Conservation (phyloP, 345 rosid genomes). For the Hypericum androsaemum region DNA sequence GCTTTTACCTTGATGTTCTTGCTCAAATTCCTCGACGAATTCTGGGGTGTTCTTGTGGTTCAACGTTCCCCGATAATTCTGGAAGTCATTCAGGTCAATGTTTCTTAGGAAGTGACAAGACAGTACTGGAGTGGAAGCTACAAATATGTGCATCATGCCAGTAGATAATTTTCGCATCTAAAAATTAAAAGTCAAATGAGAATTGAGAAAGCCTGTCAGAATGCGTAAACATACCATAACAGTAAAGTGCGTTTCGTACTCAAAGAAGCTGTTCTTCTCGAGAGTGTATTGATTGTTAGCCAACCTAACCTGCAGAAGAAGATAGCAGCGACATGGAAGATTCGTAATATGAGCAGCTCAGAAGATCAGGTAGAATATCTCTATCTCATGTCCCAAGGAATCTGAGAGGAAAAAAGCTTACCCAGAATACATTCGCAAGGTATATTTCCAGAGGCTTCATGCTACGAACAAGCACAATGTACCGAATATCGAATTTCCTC, state of each 20-base stretch:
- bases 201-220: too few species aligned
- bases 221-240: slow-evolving; percentile 60
- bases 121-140: neutral
- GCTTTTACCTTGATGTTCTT: slow-evolving; percentile 64
- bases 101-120: neutral
- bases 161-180: too few species aligned
- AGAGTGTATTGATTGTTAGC: slow-evolving; percentile 79
- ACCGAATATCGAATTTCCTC: slow-evolving; percentile 83
- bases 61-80: slow-evolving; percentile 79
- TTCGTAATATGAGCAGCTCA: neutral
- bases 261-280: slow-evolving; percentile 67
- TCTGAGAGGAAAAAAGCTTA: slow-evolving; percentile 18
- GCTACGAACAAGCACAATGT: slow-evolving; percentile 59
- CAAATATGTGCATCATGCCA: too few species aligned
- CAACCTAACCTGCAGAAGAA: slow-evolving; percentile 61
- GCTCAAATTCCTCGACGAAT: slow-evolving; percentile 73
- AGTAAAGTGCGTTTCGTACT: slow-evolving; percentile 94
- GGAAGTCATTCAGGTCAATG: slow-evolving; percentile 20
- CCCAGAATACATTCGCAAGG: slow-evolving; percentile 85
- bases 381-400: slow-evolving; percentile 1
- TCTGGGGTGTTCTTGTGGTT: slow-evolving; percentile 75
- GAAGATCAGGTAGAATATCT: neutral
- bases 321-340: neutral
- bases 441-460: slow-evolving; percentile 70
- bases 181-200: too few species aligned